Evolutionary conservation across 139 green algal species (phyloP).

Genomic region (Trebouxia sp.): DNA sequence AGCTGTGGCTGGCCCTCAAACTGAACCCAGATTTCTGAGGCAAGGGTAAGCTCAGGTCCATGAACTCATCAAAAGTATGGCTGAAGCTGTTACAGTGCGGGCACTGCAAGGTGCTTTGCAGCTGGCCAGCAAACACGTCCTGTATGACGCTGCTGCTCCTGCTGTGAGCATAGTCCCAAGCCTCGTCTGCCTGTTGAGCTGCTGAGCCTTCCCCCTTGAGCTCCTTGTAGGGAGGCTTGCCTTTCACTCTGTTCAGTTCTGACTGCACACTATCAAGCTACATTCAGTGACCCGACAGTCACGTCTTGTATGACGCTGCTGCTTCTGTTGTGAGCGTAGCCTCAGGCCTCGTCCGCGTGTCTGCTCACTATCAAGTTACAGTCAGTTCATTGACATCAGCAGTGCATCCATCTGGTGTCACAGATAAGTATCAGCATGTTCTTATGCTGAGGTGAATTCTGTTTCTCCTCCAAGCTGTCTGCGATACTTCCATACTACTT

Average conservation of each 20-base stretch:
- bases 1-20: neutral
- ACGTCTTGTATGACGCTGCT: slow-evolving; percentile 72
- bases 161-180: slow-evolving; percentile 55
- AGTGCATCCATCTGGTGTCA: no score
- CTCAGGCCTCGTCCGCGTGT: slow-evolving; percentile 63
- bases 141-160: slow-evolving; percentile 75
- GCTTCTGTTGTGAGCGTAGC: slow-evolving; percentile 61
- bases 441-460: no score
- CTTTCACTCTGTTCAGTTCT: slow-evolving; percentile 55
- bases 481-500: no score
- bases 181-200: slow-evolving; percentile 66
- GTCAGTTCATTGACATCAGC: no score
- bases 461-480: no score
- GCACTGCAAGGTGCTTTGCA: slow-evolving; percentile 80
- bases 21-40: slow-evolving; percentile 34
- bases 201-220: slow-evolving; percentile 58
- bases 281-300: slow-evolving; percentile 43
- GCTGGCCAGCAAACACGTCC: slow-evolving; percentile 76
- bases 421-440: no score
- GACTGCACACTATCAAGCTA: slow-evolving; percentile 33
- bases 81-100: slow-evolving; percentile 50
- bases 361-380: slow-evolving; percentile 52
- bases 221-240: slow-evolving; percentile 62
- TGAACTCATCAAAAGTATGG: slow-evolving; percentile 80
- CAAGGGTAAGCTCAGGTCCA: slow-evolving; percentile 78